Base-by-base conservation (phyloP, 768 basidiomycete genomes). In the Nevesoporus exiguus region DNA sequence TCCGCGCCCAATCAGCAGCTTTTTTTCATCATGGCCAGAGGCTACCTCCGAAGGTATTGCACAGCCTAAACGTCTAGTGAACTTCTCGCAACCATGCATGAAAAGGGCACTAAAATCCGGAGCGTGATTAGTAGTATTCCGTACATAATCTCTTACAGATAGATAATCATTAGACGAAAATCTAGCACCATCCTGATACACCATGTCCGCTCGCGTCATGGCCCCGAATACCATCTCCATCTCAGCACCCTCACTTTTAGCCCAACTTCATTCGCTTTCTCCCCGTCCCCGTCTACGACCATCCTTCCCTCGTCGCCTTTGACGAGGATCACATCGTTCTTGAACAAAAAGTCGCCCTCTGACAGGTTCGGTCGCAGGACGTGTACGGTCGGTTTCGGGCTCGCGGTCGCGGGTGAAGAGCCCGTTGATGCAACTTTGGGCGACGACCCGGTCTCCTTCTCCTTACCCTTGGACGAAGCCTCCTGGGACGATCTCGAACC, bases 171-270 rank as follows among this genome's bases (percentile, higher is more conserved):
- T 10, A 50, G 42, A 41, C 51, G 53, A 64, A 49, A 64, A n/a
- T n/a, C n/a, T 57, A 43, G 1, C 49, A 43, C n/a, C 36, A 2
- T 39, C 17, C 36, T 37, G n/a, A 31, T 44, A 19, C 36, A 58
- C 31, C 21, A 11, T 15, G 8, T 8, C 21, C 25, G 22, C 9
- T 27, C 27, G 45, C 31, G 34, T 54, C 56, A 60, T 6, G 31
- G 14, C 22, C 14, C 34, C 17, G 37, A 15, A 43, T 61, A 51
- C 68, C 68, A 69, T 25, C 63, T 50, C 68, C 68, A 69, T 37
- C 68, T 57, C 33, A 67, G 34, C 41, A 71, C 69, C 51, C 58
- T 59, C 45, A 71, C 50, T 31, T 51, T 46, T 30, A 71, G 25
- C n/a, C 40, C 42, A 14, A 13, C 33, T 15, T 11, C 33, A 1